phyloP scores from a whole-genome alignment of 805 yeast genomes.

The Yarrowia yakushimensis region DNA sequence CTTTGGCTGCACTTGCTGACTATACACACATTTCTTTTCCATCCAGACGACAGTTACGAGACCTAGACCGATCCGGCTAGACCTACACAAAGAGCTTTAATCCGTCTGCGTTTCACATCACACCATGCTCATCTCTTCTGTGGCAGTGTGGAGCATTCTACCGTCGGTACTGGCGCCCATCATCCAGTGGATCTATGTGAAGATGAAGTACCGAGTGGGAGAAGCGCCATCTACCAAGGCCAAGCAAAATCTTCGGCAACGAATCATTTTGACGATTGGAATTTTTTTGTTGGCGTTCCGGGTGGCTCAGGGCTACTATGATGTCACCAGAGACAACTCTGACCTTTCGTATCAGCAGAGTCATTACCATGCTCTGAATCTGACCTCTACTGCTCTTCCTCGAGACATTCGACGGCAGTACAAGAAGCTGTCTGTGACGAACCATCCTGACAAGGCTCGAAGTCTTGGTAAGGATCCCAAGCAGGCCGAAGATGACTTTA shows the following conservation, averaged over 20 bases:
- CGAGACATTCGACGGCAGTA: conserved; percentile 30
- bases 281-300: conserved; percentile 30
- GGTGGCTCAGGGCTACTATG: conserved; percentile 28
- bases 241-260: conserved; percentile 23
- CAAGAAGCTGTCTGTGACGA: conserved; percentile 30
- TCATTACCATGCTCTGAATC: conserved; percentile 31
- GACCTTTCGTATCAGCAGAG: conserved; percentile 26
- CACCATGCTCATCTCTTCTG: conserved; percentile 21
- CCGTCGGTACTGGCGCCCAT: conserved; percentile 25
- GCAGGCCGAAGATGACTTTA: conserved; percentile 29
- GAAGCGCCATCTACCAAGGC: conserved; percentile 1
- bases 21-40: too few relatives aligned
- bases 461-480: conserved; percentile 27
- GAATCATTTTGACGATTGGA: conserved; percentile 29
- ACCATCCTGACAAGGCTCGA: conserved; percentile 40
- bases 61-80: too few relatives aligned
- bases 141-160: conserved; percentile 9
- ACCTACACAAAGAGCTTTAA: not conserved
- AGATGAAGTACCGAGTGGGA: conserved; percentile 12
- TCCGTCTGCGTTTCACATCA: too few relatives aligned
- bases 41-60: too few relatives aligned
- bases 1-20: too few relatives aligned
- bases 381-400: conserved; percentile 28
- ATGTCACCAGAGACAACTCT: conserved; percentile 26
- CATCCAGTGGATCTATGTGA: conserved; percentile 31